A percentile compares a stretch with the other conserved stretches of the same genome.
phyloP scores from a whole-genome alignment of 345 rosid species.

The Eucalyptus erythrocorys region DNA sequence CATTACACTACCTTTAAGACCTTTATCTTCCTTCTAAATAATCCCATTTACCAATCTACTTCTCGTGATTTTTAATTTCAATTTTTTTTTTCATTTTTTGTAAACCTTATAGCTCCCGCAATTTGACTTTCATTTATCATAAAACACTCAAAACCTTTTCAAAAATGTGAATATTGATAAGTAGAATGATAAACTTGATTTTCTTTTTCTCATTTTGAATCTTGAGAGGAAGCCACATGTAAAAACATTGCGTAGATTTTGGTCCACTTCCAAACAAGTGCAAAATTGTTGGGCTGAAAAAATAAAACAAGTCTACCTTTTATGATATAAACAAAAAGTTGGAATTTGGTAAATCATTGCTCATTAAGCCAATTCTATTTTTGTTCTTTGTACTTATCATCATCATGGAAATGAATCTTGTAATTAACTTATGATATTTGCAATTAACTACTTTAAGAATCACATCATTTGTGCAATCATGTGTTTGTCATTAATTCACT shows the following conservation, averaged over 20 bases:
- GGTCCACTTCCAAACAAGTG: neutral
- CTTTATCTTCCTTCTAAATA: neutral
- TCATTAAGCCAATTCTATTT: neutral
- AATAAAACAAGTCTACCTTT: neutral
- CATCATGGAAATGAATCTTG: accelerated
- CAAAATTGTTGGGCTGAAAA: neutral
- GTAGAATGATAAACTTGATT: no score
- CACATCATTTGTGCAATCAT: neutral
- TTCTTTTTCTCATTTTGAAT: neutral
- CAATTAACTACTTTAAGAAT: neutral
- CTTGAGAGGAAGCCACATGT: neutral
- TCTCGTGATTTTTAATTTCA: neutral
- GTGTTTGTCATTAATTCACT: neutral
- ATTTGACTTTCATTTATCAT: neutral
- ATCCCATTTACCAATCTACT: neutral
- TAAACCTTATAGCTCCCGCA: neutral
- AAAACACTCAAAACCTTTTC: no score
- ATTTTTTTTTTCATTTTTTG: neutral
- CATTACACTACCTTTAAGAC: neutral
- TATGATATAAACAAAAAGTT: neutral
- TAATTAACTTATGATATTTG: neutral
- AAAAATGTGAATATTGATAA: no score
- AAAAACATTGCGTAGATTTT: neutral
- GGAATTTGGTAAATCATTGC: neutral
- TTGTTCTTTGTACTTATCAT: neutral